Conservation (phyloP, 257 asterid species). For the Penstemon barbatus region DNA sequence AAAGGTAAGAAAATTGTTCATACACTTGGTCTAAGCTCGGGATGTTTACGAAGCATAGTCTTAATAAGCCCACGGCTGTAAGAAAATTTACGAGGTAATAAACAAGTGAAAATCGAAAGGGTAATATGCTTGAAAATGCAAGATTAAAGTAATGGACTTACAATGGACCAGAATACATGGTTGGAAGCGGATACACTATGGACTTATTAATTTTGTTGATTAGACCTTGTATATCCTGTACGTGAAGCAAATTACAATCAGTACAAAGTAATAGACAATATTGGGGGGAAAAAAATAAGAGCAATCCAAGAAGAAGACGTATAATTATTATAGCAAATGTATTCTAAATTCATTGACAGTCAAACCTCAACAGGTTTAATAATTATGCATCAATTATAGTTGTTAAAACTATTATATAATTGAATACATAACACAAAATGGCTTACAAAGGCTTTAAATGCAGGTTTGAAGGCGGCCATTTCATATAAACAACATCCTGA, state of each 20-base stretch:
- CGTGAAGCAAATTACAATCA: slow-evolving; percentile 23
- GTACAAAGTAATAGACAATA: too few relatives aligned
- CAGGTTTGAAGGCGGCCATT: slow-evolving; percentile 83
- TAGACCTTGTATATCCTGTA: slow-evolving; percentile 96
- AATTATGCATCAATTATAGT: too few relatives aligned
- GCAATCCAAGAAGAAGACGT: too few relatives aligned
- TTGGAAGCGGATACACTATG: slow-evolving; percentile 86
- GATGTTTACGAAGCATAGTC: slow-evolving; percentile 91
- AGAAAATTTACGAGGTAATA: slow-evolving; percentile 23
- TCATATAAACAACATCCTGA: slow-evolving; percentile 93
- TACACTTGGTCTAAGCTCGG: slow-evolving; percentile 95
- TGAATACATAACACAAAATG: slow-evolving; percentile 4
- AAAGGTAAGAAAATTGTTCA: slow-evolving; percentile 3
- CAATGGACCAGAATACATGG: slow-evolving; percentile 84
- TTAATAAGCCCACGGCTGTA: slow-evolving; percentile 87
- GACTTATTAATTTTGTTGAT: slow-evolving; percentile 92
- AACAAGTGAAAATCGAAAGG: slow-evolving; percentile 4
- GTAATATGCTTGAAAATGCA: background rate
- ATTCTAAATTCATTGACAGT: too few relatives aligned
- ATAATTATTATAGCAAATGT: too few relatives aligned
- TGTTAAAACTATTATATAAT: background rate
- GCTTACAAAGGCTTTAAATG: slow-evolving; percentile 97
- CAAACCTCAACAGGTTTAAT: too few relatives aligned
- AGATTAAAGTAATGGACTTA: slow-evolving; percentile 45
- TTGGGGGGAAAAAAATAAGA: too few relatives aligned